Base-by-base conservation (phyloP, 805 yeast species). In the Diddensiella caesifluorescens region DNA sequence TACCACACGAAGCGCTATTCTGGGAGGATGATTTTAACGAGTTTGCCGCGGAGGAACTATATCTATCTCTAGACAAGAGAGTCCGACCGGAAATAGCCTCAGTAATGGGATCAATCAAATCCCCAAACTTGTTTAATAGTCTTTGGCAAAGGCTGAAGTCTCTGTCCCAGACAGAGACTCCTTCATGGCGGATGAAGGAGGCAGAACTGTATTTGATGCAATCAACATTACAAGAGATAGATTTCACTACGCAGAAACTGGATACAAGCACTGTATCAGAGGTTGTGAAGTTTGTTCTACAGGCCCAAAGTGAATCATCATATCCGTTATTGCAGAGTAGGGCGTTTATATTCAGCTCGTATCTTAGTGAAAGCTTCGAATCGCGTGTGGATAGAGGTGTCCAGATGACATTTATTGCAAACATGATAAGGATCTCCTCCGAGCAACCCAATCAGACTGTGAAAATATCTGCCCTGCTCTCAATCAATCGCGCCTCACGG, bases 1-100 rank as follows among this genome's bases (percentile, higher is more conserved):
- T 19, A 13, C 32, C 15, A 7, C 32, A 29, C 16, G 15, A 13
- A 7, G 6, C 15, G 32, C 15, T 29, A 13, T 7, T 22, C n/a
- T 84, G 80, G 70, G 57, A 61, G 3, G 67, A 64, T 2, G 89
- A 88, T 55, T 73, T 78, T 54, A 86, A 88, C 54, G 62, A 60
- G 2, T 87, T 77, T 58, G 83, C 86, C 4, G 74, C 88, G 2
- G 81, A 77, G 26, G 88, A 84, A 43, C 70, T 85, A 1, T 95
- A 87, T 1, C 68, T 88, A 23, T 64, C 80, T 0, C 64, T 79
- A 0, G 74, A 73, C 4, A 61, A 62, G 6, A 60, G 72, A 2
- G 73, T 80, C 1, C 72, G 97, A 40, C 82, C 79, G 37, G 71
- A 83, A 0, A 64, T 80, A 1, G 67, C 68, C 21, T 10, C 23